Conservation (phyloP, 129 eudicot genomes). For the Smallanthus sonchifolius region DNA sequence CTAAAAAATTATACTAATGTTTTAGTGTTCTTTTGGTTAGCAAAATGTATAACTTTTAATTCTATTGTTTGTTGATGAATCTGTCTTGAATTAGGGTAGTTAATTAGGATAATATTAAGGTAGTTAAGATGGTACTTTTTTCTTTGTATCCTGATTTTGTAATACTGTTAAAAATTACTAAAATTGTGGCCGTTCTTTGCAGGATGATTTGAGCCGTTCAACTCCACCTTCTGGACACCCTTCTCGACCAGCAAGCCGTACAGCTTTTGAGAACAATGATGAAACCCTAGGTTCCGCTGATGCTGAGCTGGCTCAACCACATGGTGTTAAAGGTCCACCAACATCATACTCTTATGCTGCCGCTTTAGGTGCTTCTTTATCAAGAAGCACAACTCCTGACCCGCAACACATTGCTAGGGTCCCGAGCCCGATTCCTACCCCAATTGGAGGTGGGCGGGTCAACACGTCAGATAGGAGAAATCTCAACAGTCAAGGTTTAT, state of each 20-base stretch:
- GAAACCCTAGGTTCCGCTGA: constrained; percentile 48
- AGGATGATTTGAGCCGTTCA: constrained; percentile 75
- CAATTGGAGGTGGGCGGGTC: constrained; percentile 78
- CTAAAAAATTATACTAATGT: neutral
- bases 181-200: constrained; percentile 6
- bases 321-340: constrained; percentile 44
- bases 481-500: constrained; percentile 49
- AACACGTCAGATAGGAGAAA: constrained; percentile 52
- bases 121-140: neutral
- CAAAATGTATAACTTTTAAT: neutral
- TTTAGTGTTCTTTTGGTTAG: neutral
- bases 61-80: neutral
- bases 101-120: neutral
- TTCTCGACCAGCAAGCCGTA: constrained; percentile 93
- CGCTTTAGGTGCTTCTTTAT: constrained; percentile 84
- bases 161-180: neutral
- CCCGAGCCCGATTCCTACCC: constrained; percentile 89
- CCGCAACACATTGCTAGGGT: constrained; percentile 82
- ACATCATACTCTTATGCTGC: constrained; percentile 89
- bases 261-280: constrained; percentile 61
- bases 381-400: constrained; percentile 97
- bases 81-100: neutral
- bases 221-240: constrained; percentile 79
- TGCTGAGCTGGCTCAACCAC: constrained; percentile 62
- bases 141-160: neutral